These are phyloP conservation scores for Penicillium robsamsonii DNA, from an alignment of 495 filamentous ascomycete species.

Conservation along the genomic window DNA sequence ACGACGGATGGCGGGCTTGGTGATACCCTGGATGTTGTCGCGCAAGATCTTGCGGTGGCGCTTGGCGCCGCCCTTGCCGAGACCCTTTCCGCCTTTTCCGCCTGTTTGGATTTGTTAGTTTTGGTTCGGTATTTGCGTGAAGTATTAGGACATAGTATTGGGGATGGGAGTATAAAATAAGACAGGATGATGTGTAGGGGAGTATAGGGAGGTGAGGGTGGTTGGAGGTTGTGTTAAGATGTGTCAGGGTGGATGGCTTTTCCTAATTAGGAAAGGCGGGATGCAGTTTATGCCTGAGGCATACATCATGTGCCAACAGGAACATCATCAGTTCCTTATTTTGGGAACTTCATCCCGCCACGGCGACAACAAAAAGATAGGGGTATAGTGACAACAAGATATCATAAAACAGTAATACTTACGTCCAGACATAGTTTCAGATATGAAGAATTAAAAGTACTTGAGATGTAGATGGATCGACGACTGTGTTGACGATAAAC, in stretches of 20 bases:
- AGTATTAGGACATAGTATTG: background rate
- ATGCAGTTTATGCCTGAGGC: slow-evolving; percentile 8
- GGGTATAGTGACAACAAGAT: slow-evolving; percentile 8
- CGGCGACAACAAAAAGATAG: slow-evolving; percentile 22
- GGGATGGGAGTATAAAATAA: background rate
- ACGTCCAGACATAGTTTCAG: slow-evolving; percentile 91
- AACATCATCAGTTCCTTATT: slow-evolving; percentile 2
- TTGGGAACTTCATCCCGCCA: background rate
- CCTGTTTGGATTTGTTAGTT: slow-evolving; percentile 49
- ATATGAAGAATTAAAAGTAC: slow-evolving; percentile 1
- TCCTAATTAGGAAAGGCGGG: slow-evolving; percentile 11
- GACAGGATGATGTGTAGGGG: background rate
- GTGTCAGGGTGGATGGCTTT: background rate
- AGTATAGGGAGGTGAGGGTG: background rate
- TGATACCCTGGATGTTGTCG: slow-evolving; percentile 95
- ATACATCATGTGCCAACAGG: slow-evolving; percentile 8
- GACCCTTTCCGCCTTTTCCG: slow-evolving; percentile 86
- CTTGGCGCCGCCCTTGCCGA: slow-evolving; percentile 95
- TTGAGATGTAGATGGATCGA: slow-evolving; percentile 16
- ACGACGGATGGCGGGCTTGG: slow-evolving; percentile 70
- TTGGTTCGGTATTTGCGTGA: background rate
- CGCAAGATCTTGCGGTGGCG: slow-evolving; percentile 98
- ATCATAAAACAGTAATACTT: slow-evolving; percentile 50
- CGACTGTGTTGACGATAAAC: slow-evolving; percentile 5
- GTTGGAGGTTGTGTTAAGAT: slow-evolving; percentile 11